A percentile compares a stretch with the other conserved stretches of the same genome.
Conservation (phyloP, 495 filamentous ascomycete species). For the Lentithecium fluviatile region DNA sequence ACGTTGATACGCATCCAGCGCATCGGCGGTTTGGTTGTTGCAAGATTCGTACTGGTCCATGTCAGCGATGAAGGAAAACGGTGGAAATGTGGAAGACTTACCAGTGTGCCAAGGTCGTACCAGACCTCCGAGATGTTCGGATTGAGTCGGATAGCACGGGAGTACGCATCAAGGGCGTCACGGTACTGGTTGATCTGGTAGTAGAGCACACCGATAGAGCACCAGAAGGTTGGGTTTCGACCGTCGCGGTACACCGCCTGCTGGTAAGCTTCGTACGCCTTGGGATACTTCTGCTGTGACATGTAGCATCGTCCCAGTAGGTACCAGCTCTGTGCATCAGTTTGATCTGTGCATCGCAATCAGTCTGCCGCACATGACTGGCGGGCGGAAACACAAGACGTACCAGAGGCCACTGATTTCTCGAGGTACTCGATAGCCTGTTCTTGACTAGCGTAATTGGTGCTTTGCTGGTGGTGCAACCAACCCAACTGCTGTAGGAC, state of each 20-base stretch:
- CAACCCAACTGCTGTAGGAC: slow-evolving; percentile 97
- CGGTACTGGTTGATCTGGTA: slow-evolving; percentile 99
- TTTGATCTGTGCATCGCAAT: slow-evolving; percentile 65
- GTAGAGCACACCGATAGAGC: slow-evolving; percentile 98
- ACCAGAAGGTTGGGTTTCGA: slow-evolving; percentile 99
- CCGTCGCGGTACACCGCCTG: slow-evolving; percentile 98
- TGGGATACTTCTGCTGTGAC: slow-evolving; percentile 98
- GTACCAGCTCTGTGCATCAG: slow-evolving; percentile 98
- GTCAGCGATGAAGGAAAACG: slow-evolving; percentile 36
- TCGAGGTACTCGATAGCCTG: slow-evolving; percentile 95
- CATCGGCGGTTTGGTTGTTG: slow-evolving; percentile 97
- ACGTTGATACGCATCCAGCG: slow-evolving; percentile 90
- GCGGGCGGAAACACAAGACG: slow-evolving; percentile 41
- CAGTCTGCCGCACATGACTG: slow-evolving; percentile 29
- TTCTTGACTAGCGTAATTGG: slow-evolving; percentile 84
- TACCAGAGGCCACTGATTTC: slow-evolving; percentile 93
- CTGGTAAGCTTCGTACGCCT: slow-evolving; percentile 98
- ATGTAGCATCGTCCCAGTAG: slow-evolving; percentile 97
- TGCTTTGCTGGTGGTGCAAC: slow-evolving; percentile 95
- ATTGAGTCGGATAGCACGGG: slow-evolving; percentile 94
- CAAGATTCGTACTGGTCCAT: slow-evolving; percentile 83
- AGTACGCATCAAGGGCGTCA: slow-evolving; percentile 97
- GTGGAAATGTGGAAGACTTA: slow-evolving; percentile 52
- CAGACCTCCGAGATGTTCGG: slow-evolving; percentile 99
- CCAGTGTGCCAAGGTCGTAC: slow-evolving; percentile 96